Evolutionary conservation across 1,284 basidiomycete species (phyloP).

Genomic region (Amylostereum areolatum): DNA sequence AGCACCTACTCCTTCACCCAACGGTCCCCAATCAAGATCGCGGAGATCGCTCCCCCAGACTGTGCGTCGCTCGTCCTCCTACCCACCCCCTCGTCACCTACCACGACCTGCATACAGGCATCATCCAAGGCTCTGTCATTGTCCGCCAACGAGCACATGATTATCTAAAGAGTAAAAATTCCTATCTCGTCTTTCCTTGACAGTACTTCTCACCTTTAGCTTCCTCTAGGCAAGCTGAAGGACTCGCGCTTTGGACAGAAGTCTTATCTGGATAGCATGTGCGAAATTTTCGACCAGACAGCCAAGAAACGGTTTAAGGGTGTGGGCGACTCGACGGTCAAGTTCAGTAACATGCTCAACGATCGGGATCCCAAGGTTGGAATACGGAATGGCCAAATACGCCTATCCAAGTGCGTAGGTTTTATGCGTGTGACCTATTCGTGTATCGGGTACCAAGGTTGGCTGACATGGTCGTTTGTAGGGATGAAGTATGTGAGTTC

Average conservation of each 20-base stretch:
- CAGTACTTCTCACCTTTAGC: too few relatives aligned
- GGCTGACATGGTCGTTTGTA: too few relatives aligned
- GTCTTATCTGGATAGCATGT: background rate
- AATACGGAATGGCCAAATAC: background rate
- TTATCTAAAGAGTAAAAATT: too few relatives aligned
- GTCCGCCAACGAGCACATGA: slow-evolving; percentile 36
- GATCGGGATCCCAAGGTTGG: background rate
- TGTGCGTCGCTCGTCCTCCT: slow-evolving; percentile 5
- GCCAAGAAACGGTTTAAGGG: slow-evolving; percentile 1
- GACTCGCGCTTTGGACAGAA: too few relatives aligned
- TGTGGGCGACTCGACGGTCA: background rate
- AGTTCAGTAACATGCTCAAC: background rate
- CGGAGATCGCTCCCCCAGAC: slow-evolving; percentile 8
- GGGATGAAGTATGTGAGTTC: too few relatives aligned
- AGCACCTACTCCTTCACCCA: slow-evolving; percentile 7
- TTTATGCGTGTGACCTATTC: too few relatives aligned
- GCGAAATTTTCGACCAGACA: background rate
- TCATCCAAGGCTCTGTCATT: slow-evolving; percentile 31
- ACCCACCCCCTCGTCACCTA: background rate
- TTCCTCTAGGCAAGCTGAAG: too few relatives aligned
- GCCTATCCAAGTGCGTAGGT: background rate
- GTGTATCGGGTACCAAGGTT: too few relatives aligned
- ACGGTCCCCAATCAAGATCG: slow-evolving; percentile 4
- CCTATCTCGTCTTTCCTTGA: too few relatives aligned
- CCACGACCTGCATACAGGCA: slow-evolving; percentile 21